These are phyloP conservation scores for Penicillium sp. DNA, from an alignment of 2,329 filamentous ascomycete genomes.

Conservation along the genomic window DNA sequence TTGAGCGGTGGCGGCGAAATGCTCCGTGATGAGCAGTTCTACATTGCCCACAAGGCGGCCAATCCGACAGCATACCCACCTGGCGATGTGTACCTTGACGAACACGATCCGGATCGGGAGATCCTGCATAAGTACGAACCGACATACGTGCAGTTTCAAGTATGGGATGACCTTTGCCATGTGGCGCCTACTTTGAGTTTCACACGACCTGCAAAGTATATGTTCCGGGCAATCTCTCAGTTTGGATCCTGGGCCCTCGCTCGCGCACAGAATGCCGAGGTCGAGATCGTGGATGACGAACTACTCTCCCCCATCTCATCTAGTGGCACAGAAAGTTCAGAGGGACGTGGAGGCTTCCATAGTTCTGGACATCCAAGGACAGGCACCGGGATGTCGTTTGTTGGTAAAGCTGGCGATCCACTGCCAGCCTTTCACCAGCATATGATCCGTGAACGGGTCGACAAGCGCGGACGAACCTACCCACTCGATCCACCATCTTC, in stretches of 20 bases:
- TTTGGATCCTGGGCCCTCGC: slow-evolving; percentile 92
- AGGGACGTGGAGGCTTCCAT: neutral
- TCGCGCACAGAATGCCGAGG: slow-evolving; percentile 73
- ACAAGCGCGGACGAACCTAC: slow-evolving; percentile 72
- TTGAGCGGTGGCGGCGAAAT: slow-evolving; percentile 87
- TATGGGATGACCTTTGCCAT: slow-evolving; percentile 95
- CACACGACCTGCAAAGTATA: slow-evolving; percentile 91
- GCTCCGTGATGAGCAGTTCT: slow-evolving; percentile 91
- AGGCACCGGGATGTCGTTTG: slow-evolving; percentile 38
- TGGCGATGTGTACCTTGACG: slow-evolving; percentile 62
- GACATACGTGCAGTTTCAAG: slow-evolving; percentile 89
- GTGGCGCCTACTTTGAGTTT: slow-evolving; percentile 92
- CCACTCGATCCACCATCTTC: slow-evolving; percentile 65
- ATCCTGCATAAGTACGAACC: slow-evolving; percentile 69
- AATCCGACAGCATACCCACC: slow-evolving; percentile 77
- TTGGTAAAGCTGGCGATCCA: slow-evolving; percentile 85
- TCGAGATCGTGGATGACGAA: slow-evolving; percentile 81
- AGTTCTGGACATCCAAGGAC: neutral
- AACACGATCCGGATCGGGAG: slow-evolving; percentile 57
- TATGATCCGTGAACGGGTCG: slow-evolving; percentile 90
- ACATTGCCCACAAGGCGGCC: slow-evolving; percentile 90
- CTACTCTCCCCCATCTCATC: slow-evolving; percentile 74
- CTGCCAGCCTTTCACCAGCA: slow-evolving; percentile 76
- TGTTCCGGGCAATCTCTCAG: slow-evolving; percentile 90
- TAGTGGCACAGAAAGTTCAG: slow-evolving; percentile 21